These are phyloP conservation scores for Bertia moriformis DNA, from an alignment of 2,329 filamentous ascomycete genomes.

Conservation along the genomic window DNA sequence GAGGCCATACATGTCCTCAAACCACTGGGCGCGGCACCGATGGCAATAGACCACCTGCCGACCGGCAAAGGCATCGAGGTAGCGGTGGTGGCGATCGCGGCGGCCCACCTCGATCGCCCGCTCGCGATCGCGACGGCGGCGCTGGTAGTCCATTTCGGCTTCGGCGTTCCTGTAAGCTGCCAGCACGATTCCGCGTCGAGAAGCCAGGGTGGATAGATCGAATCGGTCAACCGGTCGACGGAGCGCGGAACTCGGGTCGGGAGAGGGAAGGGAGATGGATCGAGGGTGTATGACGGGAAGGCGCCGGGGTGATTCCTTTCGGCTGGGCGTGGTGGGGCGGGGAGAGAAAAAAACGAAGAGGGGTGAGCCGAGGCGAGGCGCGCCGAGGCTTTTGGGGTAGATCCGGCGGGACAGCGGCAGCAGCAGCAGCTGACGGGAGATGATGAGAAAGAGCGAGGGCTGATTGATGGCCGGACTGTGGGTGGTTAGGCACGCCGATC, in stretches of 20 bases:
- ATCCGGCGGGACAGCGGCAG: too few relatives aligned
- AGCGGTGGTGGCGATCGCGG: slow-evolving; percentile 13
- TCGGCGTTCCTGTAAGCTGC: slow-evolving; percentile 22
- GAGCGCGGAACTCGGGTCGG: slow-evolving; percentile 39
- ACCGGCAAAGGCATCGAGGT: slow-evolving; percentile 31
- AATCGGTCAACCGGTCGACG: slow-evolving; percentile 37
- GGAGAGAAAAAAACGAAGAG: too few relatives aligned
- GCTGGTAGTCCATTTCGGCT: slow-evolving; percentile 15
- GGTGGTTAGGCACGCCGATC: too few relatives aligned
- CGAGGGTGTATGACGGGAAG: too few relatives aligned
- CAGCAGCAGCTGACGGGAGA: too few relatives aligned
- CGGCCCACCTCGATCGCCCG: slow-evolving; percentile 8
- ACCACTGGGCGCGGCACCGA: slow-evolving; percentile 69
- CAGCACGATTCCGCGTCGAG: slow-evolving; percentile 33
- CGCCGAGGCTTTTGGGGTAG: too few relatives aligned
- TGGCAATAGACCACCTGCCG: slow-evolving; percentile 79
- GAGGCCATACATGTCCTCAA: slow-evolving; percentile 52
- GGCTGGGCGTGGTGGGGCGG: too few relatives aligned
- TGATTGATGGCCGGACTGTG: too few relatives aligned
- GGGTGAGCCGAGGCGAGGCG: too few relatives aligned
- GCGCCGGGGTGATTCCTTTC: too few relatives aligned
- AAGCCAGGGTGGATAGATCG: slow-evolving; percentile 44
- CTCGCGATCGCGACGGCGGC: slow-evolving; percentile 1
- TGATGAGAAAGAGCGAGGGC: too few relatives aligned
- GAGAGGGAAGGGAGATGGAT: slow-evolving; percentile 4